These are phyloP conservation scores for Skeletonema potamos DNA, from an alignment of 108 stramenopile genomes.

Conservation along the genomic window DNA sequence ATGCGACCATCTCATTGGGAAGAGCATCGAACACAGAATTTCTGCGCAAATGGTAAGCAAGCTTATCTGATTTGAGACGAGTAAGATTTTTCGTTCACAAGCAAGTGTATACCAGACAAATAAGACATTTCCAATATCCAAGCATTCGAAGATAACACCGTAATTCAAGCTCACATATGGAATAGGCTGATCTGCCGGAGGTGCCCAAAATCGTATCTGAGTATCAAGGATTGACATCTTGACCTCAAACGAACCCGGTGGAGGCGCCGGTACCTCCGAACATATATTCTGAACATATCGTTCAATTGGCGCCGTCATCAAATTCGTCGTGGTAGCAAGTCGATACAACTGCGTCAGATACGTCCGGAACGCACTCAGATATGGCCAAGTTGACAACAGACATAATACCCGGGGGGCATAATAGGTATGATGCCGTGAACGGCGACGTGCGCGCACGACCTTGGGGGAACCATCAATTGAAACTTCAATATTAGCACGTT, in stretches of 20 bases:
- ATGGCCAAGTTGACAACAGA: slow-evolving; percentile 94
- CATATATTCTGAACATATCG: slow-evolving; percentile 95
- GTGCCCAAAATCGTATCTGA: slow-evolving; percentile 88
- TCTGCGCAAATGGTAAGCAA: slow-evolving; percentile 92
- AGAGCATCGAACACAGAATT: slow-evolving; percentile 90
- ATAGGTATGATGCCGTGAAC: slow-evolving; percentile 37
- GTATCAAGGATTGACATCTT: slow-evolving; percentile 71
- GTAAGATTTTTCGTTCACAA: slow-evolving; percentile 86
- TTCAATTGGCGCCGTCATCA: slow-evolving; percentile 93
- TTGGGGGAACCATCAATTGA: slow-evolving; percentile 29
- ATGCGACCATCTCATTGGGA: slow-evolving; percentile 95
- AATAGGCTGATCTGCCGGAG: slow-evolving; percentile 93
- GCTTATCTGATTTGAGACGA: slow-evolving; percentile 85
- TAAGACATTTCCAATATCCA: slow-evolving; percentile 83
- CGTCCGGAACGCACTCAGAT: slow-evolving; percentile 86
- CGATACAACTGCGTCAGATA: slow-evolving; percentile 93
- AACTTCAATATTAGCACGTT: slow-evolving; percentile 37
- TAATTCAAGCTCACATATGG: slow-evolving; percentile 93
- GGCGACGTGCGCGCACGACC: slow-evolving; percentile 22
- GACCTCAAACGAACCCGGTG: slow-evolving; percentile 91
- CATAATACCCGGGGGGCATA: slow-evolving; percentile 90
- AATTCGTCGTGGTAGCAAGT: slow-evolving; percentile 81
- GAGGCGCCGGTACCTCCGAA: slow-evolving; percentile 95
- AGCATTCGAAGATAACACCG: slow-evolving; percentile 86
- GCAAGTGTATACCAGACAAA: slow-evolving; percentile 79